Base-by-base conservation (phyloP, 805 yeast genomes). In the Barnettozyma sp. region DNA sequence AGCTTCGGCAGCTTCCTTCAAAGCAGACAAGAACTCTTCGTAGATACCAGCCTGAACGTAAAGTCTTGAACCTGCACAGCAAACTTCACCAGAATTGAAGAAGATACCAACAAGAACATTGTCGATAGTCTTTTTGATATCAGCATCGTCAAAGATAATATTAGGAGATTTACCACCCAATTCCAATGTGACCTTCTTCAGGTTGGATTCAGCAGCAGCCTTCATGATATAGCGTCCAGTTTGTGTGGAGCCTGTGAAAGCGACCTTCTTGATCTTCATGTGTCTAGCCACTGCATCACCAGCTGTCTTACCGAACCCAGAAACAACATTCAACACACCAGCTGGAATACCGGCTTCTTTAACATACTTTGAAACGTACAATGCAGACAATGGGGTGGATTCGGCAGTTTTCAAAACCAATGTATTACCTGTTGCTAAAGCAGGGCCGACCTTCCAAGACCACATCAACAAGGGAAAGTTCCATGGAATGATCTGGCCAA, bases 201-300 rank as follows among this genome's bases (percentile, higher is more conserved):
- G 33, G 30, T 39, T 39, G 18, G 42, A 39, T 28, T 39, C 42
- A 17, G 42, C 42, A 22, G 42, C 42, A 26, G 42, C 42, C 25
- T 39, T 39, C 37, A 39, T 32, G 18, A 39, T 22, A 26, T 35
- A 33, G 33, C 42, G 42, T 26, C 42, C 42, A 20, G 42, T 39
- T 16, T 39, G 35, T n/a, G 42, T 39, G 15, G 42, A 39, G 26
- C 42, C 42, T 19, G 42, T 39, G 26, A 39, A 39, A 25, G 42
- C 42, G 30, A 39, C 42, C 21, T 39, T 39, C 33, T 39, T 39
- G 26, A 39, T 39, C 18, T 20, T 39, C 27, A 25, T 25, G 26
- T 39, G 42, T 35, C 42, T 35, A n/a, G 42, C 42, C 17, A 39
- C 32, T 14, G 42, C 42, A 30, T 39, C 42, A 39, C 42, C 42